Percentiles rank a stretch among this genome's conserved stretches.
These are phyloP conservation scores for Neohortaea acidophila DNA, from an alignment of 495 filamentous ascomycete species.

Conservation along the genomic window DNA sequence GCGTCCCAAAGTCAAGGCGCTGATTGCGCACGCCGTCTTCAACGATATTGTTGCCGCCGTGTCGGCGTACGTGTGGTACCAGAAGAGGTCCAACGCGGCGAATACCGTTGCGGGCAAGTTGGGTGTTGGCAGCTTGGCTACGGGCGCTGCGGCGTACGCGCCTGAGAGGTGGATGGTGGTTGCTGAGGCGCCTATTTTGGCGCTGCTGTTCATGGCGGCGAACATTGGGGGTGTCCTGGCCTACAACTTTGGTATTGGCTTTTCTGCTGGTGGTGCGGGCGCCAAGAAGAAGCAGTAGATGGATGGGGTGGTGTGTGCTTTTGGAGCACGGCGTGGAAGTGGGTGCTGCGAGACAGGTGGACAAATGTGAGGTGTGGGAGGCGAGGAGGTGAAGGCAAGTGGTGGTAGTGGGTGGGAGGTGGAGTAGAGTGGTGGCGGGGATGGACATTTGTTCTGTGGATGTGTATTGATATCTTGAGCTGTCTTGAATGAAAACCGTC, in stretches of 20 bases:
- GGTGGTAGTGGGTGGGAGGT: background rate
- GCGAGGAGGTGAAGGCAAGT: background rate
- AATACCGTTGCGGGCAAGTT: slow-evolving; percentile 11
- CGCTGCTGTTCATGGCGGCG: slow-evolving; percentile 6
- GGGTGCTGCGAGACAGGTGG: background rate
- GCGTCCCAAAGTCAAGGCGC: slow-evolving; percentile 16
- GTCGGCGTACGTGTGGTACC: slow-evolving; percentile 13
- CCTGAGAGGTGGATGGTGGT: slow-evolving; percentile 15
- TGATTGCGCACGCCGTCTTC: slow-evolving; percentile 15
- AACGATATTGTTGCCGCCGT: slow-evolving; percentile 15
- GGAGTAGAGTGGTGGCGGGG: too few relatives aligned
- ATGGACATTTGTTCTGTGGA: too few relatives aligned
- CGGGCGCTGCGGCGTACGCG: slow-evolving; percentile 11
- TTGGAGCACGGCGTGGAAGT: background rate
- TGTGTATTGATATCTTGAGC: too few relatives aligned
- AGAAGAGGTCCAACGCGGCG: background rate
- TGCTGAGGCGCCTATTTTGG: slow-evolving; percentile 9
- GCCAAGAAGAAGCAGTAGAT: slow-evolving; percentile 12
- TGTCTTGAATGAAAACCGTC: too few relatives aligned
- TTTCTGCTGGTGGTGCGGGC: slow-evolving; percentile 7
- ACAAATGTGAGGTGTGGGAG: background rate
- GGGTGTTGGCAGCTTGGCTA: slow-evolving; percentile 4
- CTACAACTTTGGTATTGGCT: slow-evolving; percentile 16
- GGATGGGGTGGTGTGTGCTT: background rate
- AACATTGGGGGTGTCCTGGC: slow-evolving; percentile 16